phyloP scores from a whole-genome alignment of 2,329 filamentous ascomycete species.

The Clonostachys chloroleuca region DNA sequence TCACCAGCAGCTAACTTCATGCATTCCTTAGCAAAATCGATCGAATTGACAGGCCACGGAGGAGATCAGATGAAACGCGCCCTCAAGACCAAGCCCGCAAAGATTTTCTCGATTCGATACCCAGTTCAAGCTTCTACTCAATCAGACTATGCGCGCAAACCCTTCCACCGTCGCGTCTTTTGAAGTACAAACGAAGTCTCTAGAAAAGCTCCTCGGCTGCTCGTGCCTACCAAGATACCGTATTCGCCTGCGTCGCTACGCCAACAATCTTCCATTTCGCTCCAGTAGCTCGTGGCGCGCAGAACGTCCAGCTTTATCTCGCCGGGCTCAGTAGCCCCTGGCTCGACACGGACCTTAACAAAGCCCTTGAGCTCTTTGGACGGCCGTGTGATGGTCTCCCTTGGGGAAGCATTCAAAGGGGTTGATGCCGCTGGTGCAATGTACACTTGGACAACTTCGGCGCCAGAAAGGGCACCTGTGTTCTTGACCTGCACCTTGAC shows the following conservation, averaged over 20 bases:
- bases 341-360: slow-evolving; percentile 55
- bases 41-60: no score
- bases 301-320: slow-evolving; percentile 56
- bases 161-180: no score
- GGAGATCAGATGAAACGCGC: no score
- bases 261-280: slow-evolving; percentile 62
- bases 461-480: slow-evolving; percentile 47
- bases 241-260: slow-evolving; percentile 62
- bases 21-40: no score
- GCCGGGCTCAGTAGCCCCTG: slow-evolving; percentile 53
- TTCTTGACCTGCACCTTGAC: slow-evolving; percentile 46
- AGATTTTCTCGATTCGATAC: no score
- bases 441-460: slow-evolving; percentile 56
- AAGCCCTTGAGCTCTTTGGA: slow-evolving; percentile 64
- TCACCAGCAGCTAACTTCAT: no score
- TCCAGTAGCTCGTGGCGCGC: slow-evolving; percentile 61
- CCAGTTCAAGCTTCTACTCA: no score
- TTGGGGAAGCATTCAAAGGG: slow-evolving; percentile 11
- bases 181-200: no score
- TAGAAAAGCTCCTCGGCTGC: slow-evolving; percentile 22
- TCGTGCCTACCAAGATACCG: slow-evolving; percentile 55
- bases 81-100: no score
- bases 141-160: no score
- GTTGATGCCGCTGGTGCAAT: slow-evolving; percentile 32
- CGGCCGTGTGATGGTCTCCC: slow-evolving; percentile 41